Base-by-base conservation (phyloP, 2,329 filamentous ascomycete genomes). In the Parastagonospora avenae region DNA sequence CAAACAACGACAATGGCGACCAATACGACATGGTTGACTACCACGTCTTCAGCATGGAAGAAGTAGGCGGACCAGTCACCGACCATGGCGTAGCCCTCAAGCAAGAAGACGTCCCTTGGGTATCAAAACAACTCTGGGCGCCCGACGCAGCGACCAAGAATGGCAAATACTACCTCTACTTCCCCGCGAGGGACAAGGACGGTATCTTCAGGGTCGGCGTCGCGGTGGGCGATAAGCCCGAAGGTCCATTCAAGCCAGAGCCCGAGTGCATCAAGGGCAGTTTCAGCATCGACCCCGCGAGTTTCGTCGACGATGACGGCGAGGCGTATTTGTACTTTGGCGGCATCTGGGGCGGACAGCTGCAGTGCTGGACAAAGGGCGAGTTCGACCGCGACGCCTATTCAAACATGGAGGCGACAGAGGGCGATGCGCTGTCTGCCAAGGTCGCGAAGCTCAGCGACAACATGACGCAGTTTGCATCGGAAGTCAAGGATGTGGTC, bases 1-100 rank as follows among this genome's bases (percentile, higher is more conserved):
- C 82, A 50, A 87, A 88, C 79, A 92, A 92, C 77, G 89, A 92
- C 80, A 91, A 91, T 80, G 89, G 89, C 68, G 89, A 91, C 76
- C 89, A 92, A 71, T 92, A 91, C 72, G 89, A 91, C 77, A 92
- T 92, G 89, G 81, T 77, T 48, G 89, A 92, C 77, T 92, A 92
- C 80, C 89, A 92, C 73, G 89, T 92, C 70, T 86, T 92, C 74
- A 86, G 83, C 59, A 76, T 83, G 50, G 80, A 84, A 48, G 77
- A 80, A 1, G 76, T 84, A 19, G 80, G 80, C 53, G 77, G 79
- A 0, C 77, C 79, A 14, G 87, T 91, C 2, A 86, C 80, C 15
- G 89, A 92, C 76, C 89, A 92, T 75, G 89, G 89, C 63, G 79
- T 89, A 42, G 88, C 82, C 11, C 82, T 93, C 35, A 80, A 79